Base-by-base conservation (phyloP, 345 rosid genomes). In the Citrus australasica region DNA sequence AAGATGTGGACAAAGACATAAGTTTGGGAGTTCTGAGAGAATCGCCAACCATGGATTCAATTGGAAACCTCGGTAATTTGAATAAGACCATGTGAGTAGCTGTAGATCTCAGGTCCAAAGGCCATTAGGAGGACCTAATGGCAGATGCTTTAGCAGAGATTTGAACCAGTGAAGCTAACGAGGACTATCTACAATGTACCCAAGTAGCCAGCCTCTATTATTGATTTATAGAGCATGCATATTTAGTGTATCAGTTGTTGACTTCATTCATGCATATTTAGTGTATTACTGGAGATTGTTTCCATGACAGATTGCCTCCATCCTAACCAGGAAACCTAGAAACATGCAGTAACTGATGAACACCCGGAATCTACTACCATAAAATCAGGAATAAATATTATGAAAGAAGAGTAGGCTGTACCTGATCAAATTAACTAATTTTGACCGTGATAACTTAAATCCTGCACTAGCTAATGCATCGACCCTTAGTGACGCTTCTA, bases 391-490 rank as follows among this genome's bases (percentile, higher is more conserved):
- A 70, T 48, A 40, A 58, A 61, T 70, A 73, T 30, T 19, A 60
- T 27, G 6, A 0, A 61, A 37, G 67, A n/a, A 30, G 61, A 58
- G 30, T 14, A 76, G 66, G 59, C 37, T 14, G 62, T 87, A 91
- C 99, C 99, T 86, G 81, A 93, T 95, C 82, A 92, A 78, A 82
- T 87, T 86, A 73, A 90, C 94, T 76, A 95, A 87, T 71, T 95
- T 93, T 74, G 99, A 90, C 75, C 97, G 84, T 46, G 98, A 93
- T 74, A 93, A 90, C 89, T 91, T 95, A 83, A 92, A 95, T 75
- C 99, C 98, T n/a, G 97, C 99, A 88, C 99, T 95, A 73, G 96
- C 98, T 40, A 95, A 80, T 73, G 99, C 98, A 89, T 95, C 99
- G 46, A 95, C 90, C 80, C 99, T 88, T 55, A 93, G 83, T 1